Conservation (phyloP, 2,329 filamentous ascomycete genomes). For the Colletotrichum kahawae region DNA sequence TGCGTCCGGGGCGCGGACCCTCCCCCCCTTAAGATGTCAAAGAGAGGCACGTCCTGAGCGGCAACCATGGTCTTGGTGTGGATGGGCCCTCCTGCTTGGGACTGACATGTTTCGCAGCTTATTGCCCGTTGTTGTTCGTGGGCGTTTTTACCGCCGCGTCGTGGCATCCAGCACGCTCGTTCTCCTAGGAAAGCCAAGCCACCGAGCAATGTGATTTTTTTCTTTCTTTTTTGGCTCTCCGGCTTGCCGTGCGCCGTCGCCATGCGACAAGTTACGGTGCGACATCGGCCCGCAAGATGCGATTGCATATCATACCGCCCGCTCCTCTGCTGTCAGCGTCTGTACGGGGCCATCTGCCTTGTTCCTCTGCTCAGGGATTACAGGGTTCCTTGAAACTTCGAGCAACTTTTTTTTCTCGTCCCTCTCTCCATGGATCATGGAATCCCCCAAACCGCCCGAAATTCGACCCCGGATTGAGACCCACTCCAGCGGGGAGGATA, state of each 20-base stretch:
- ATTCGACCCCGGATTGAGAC: slow-evolving; percentile 14
- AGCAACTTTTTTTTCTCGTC: not conserved
- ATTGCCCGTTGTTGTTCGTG: not conserved
- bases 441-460: slow-evolving; percentile 4
- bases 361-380: not conserved
- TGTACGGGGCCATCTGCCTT: not conserved
- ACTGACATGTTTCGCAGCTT: not conserved
- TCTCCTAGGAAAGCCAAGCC: not conserved
- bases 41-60: not conserved
- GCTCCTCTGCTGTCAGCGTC: not conserved
- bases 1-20: not conserved
- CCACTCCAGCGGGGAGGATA: slow-evolving; percentile 9
- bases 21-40: slow-evolving; percentile 10
- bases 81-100: not conserved
- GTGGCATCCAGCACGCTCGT: slow-evolving; percentile 1
- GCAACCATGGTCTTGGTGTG: not conserved
- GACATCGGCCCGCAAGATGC: not conserved
- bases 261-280: slow-evolving; percentile 5
- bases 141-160: not conserved
- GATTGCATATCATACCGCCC: not conserved
- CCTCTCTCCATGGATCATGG: not conserved
- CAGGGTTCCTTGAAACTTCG: slow-evolving; percentile 1
- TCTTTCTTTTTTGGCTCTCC: not conserved
- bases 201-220: not conserved
- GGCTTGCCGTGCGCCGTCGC: not conserved